A percentile compares a stretch with the other conserved stretches of the same genome.
Evolutionary conservation across 2,329 filamentous ascomycete species (phyloP).

Genomic region (Diaporthe sp.): DNA sequence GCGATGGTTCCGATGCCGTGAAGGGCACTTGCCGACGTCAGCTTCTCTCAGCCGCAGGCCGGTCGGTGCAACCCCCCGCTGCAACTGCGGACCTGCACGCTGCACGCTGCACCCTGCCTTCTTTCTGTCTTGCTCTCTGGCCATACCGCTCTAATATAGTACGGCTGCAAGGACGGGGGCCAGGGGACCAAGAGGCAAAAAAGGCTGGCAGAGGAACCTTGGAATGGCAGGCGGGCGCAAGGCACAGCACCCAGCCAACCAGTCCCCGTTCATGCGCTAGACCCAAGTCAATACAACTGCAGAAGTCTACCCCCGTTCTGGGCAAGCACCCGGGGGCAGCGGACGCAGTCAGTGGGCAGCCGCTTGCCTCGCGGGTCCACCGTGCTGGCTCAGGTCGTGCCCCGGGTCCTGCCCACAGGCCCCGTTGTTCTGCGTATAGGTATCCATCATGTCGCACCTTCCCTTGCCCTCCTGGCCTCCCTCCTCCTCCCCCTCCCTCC

Average conservation of each 20-base stretch:
- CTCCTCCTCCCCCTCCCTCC: not conserved
- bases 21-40: slow-evolving; percentile 12
- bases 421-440: slow-evolving; percentile 30
- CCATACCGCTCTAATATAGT: not conserved
- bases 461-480: slow-evolving; percentile 4
- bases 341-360: slow-evolving; percentile 13
- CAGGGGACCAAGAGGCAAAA: not conserved
- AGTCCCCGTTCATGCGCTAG: not conserved
- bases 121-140: not conserved
- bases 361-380: slow-evolving; percentile 17
- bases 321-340: slow-evolving; percentile 3
- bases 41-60: slow-evolving; percentile 24
- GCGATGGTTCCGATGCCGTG: not conserved
- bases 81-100: slow-evolving; percentile 5
- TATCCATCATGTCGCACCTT: slow-evolving; percentile 35
- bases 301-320: slow-evolving; percentile 16
- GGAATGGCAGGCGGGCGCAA: slow-evolving; percentile 5
- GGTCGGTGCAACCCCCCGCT: slow-evolving; percentile 12
- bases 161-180: slow-evolving; percentile 15
- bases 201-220: not conserved
- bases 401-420: slow-evolving; percentile 7
- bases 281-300: slow-evolving; percentile 17
- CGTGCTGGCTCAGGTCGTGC: not conserved
- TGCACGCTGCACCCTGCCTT: not conserved
- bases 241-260: slow-evolving; percentile 26